Conservation (phyloP, 2,329 filamentous ascomycete genomes). For the Fusarium falciforme region DNA sequence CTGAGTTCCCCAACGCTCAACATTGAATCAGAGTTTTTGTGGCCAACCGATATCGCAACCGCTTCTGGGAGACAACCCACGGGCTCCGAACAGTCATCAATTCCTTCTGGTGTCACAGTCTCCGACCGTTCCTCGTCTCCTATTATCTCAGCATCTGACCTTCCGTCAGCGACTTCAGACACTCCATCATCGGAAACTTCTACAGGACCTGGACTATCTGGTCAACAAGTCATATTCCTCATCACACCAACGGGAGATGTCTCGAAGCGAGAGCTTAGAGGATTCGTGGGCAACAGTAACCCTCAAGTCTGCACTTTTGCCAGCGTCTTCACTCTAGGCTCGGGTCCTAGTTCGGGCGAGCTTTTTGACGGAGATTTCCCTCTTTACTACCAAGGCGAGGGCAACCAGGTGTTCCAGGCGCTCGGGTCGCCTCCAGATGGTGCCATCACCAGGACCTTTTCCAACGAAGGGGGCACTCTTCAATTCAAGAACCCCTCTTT, state of each 20-base stretch:
- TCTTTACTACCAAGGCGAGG: not conserved
- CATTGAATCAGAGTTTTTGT: not conserved
- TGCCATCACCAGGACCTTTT: not conserved
- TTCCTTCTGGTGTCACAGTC: too few relatives aligned
- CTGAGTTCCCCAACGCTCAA: not conserved
- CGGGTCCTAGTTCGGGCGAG: not conserved
- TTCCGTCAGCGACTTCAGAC: not conserved
- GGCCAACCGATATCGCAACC: too few relatives aligned
- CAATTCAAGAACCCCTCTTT: not conserved
- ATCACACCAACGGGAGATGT: not conserved
- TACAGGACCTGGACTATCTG: not conserved
- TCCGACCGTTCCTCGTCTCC: not conserved
- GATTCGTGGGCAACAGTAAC: not conserved
- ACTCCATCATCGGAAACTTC: not conserved
- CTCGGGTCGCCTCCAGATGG: not conserved
- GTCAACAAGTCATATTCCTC: not conserved
- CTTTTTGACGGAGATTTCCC: not conserved
- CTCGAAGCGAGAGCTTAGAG: not conserved
- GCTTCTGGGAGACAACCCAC: not conserved
- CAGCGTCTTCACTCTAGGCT: not conserved
- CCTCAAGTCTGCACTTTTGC: slow-evolving; percentile 2
- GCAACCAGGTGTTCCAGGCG: not conserved
- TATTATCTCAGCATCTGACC: not conserved
- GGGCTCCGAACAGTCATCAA: not conserved
- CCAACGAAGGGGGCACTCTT: not conserved